phyloP scores from a whole-genome alignment of 805 yeast species.

The Candida methanosorbosa region DNA sequence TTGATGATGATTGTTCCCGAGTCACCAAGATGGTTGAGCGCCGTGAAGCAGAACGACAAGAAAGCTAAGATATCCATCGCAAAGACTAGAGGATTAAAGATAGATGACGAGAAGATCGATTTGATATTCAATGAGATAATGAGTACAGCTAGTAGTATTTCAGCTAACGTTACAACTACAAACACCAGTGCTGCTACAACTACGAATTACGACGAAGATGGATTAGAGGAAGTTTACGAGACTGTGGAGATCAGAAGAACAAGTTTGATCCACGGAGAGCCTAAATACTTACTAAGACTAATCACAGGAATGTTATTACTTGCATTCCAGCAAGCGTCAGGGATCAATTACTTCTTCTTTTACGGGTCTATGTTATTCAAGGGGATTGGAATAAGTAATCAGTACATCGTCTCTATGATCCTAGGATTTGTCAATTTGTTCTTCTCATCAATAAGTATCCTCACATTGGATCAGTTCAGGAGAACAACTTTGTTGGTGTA shows the following conservation, averaged over 20 bases:
- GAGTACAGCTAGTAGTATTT: background rate
- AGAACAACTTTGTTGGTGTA: constrained; percentile 36
- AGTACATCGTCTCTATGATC: constrained; percentile 47
- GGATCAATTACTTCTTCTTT: constrained; percentile 61
- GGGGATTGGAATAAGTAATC: constrained; percentile 40
- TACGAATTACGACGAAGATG: too few relatives aligned
- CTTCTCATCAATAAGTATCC: constrained; percentile 41
- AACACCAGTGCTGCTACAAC: background rate
- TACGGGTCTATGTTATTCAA: constrained; percentile 54
- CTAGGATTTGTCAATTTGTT: constrained; percentile 46
- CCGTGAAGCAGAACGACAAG: constrained; percentile 1
- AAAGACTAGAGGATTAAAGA: constrained; percentile 5
- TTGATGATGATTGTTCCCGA: constrained; percentile 24
- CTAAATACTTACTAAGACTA: constrained; percentile 19
- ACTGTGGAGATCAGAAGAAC: constrained; percentile 1
- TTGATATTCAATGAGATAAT: background rate
- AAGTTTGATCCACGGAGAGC: constrained; percentile 19
- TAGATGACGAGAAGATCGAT: background rate
- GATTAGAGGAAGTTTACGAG: background rate
- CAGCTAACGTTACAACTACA: too few relatives aligned
- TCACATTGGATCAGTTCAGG: constrained; percentile 37
- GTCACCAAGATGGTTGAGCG: constrained; percentile 22
- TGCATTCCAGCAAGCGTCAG: constrained; percentile 43
- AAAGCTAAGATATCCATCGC: constrained; percentile 14
- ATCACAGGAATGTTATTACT: constrained; percentile 21